A percentile compares a stretch with the other conserved stretches of the same genome.
Conservation (phyloP, 1,139 yeast genomes). For the Lodderomyces jiufengensis region DNA sequence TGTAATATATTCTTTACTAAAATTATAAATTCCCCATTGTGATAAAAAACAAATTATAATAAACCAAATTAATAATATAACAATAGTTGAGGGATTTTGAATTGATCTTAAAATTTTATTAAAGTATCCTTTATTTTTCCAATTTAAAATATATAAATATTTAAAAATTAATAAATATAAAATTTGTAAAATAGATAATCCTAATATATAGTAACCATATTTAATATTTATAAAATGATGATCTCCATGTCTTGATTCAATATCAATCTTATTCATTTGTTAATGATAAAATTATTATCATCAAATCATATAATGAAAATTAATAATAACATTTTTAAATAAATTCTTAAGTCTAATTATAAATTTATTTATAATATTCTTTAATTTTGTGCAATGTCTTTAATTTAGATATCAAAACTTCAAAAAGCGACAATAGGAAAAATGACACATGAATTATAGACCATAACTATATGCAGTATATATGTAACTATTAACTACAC, state of each 20-base stretch:
- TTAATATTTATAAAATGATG: slow-evolving; percentile 37
- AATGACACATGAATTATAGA: too few relatives aligned
- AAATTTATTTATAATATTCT: too few relatives aligned
- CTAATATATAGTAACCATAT: slow-evolving; percentile 46
- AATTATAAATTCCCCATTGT: slow-evolving; percentile 20
- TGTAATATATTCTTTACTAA: slow-evolving; percentile 20
- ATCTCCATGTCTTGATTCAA: slow-evolving; percentile 25
- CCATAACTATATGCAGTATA: too few relatives aligned
- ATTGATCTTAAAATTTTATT: slow-evolving; percentile 15
- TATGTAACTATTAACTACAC: too few relatives aligned
- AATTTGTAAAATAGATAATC: slow-evolving; percentile 28
- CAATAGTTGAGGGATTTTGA: slow-evolving; percentile 24
- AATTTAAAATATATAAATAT: slow-evolving; percentile 15
- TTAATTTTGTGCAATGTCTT: too few relatives aligned
- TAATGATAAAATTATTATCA: too few relatives aligned
- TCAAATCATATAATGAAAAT: too few relatives aligned
- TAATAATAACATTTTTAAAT: too few relatives aligned
- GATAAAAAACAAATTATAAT: slow-evolving; percentile 20
- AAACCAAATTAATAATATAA: slow-evolving; percentile 31
- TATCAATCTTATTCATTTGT: slow-evolving; percentile 3
- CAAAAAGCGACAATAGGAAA: too few relatives aligned
- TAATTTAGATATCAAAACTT: too few relatives aligned
- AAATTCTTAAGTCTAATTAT: too few relatives aligned
- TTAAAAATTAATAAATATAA: slow-evolving; percentile 6
- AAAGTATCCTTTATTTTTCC: slow-evolving; percentile 24